Base-by-base conservation (phyloP, 306 rosid species). In the Quercus wislizeni region DNA sequence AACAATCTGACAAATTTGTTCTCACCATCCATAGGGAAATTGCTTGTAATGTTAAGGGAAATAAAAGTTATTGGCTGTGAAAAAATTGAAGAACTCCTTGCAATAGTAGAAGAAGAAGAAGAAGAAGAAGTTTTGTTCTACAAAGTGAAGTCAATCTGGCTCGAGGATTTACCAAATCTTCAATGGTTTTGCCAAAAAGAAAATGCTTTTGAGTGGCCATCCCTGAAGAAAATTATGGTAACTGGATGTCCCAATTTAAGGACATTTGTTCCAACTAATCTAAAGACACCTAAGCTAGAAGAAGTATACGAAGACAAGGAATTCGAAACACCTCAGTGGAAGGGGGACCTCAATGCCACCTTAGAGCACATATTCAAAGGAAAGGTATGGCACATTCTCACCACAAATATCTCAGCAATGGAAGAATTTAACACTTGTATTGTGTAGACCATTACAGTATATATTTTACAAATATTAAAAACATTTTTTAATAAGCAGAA, bases 61-160 rank as follows among this genome's bases (percentile, higher is more conserved):
- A 59, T 59, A 23, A 0, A 3, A 1, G 31, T 23, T 3, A 1
- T 0, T 0, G 0, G 4, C 6, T 59, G 65, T 5, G 0, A 59
- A 3, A 12, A 23, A 59, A 59, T 59, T 23, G 3, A 59, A 59
- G 65, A 59, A 58, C 23, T 58, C 65, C 13, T 58, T 21, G 15
- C 3, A 58, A 10, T 6, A 21, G 65, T 1, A 10, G 31, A 12
- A 58, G 65, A 58, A 3, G 30, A 57, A 57, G 21, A 4, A 8
- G 11, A 58, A 58, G 12, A 5, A 10, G 14, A 59, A 9, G 18
- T 27, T 46, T 19, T 21, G 27, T 59, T 59, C 65, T 3, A 12
- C 28, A 23, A 59, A 23, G 18, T 59, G 2, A 20, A 20, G 1
- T 3, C 7, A 5, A 9, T 59, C 6, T 0, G 0, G 33, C 28